A percentile compares a stretch with the other conserved stretches of the same genome.
phyloP scores from a whole-genome alignment of 345 rosid species.

The Euphorbia pulcherrima region DNA sequence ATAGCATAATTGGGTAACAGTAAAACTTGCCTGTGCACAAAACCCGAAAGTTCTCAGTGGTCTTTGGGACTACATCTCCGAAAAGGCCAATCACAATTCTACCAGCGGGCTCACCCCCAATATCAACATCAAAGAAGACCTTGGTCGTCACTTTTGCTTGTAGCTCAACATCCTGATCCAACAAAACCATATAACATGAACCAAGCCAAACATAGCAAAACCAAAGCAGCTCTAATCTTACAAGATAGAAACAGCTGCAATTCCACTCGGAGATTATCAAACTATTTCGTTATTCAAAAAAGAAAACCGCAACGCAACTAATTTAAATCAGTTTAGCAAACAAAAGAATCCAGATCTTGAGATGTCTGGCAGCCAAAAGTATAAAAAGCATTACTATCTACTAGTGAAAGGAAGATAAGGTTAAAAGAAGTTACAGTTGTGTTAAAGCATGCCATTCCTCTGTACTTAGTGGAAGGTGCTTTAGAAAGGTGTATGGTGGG shows the following conservation, averaged over 20 bases:
- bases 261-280: conserved; percentile 1
- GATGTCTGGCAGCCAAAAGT: not conserved
- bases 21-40: conserved; percentile 68
- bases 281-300: not conserved
- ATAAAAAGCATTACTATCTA: not conserved
- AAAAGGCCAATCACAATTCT: conserved; percentile 82
- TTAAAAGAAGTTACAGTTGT: conserved; percentile 42
- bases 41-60: conserved; percentile 79
- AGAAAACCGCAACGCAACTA: too few species aligned
- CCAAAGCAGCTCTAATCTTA: not conserved
- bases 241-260: conserved; percentile 1
- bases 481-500: conserved; percentile 35
- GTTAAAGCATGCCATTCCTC: conserved; percentile 44
- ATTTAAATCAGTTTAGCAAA: not conserved
- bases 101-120: conserved; percentile 71
- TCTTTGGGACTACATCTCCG: conserved; percentile 77
- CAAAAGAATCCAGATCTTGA: not conserved
- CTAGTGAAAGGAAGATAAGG: not conserved
- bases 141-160: conserved; percentile 78
- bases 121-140: conserved; percentile 81
- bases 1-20: conserved; percentile 11
- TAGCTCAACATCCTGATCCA: conserved; percentile 55
- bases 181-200: not conserved
- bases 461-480: conserved; percentile 32
- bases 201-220: not conserved